A percentile compares a stretch with the other conserved stretches of the same genome.
Evolutionary conservation across 768 basidiomycete genomes (phyloP).

Genomic region (Boletus vermiculosoides): DNA sequence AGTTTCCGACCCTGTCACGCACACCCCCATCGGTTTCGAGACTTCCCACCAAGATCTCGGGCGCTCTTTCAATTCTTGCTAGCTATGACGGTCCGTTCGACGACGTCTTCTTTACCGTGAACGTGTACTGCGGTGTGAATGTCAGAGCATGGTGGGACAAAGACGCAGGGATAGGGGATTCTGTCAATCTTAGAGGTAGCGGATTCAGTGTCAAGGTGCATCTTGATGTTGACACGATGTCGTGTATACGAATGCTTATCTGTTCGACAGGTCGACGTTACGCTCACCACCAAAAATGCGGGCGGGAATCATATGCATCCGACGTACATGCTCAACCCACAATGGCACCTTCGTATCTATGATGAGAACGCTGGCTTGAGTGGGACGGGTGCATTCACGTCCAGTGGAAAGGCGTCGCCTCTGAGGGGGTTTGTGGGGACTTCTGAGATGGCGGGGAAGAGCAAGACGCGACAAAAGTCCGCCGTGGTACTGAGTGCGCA

Average conservation of each 20-base stretch:
- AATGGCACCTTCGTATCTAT: constrained; percentile 69
- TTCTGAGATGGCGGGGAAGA: constrained; percentile 8
- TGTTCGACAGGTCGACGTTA: constrained; percentile 51
- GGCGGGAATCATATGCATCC: constrained; percentile 83
- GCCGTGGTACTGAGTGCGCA: constrained; percentile 47
- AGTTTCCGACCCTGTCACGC: constrained; percentile 25
- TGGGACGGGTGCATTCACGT: not conserved
- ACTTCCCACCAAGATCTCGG: constrained; percentile 29
- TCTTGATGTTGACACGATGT: not conserved
- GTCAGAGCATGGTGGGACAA: constrained; percentile 49
- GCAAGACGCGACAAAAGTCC: constrained; percentile 32
- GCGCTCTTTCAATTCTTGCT: constrained; percentile 52
- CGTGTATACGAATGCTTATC: not conserved
- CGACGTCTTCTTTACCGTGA: constrained; percentile 68
- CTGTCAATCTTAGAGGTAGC: not conserved
- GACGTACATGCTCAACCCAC: constrained; percentile 88
- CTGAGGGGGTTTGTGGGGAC: not conserved
- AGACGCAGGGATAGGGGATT: constrained; percentile 20
- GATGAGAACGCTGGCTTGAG: constrained; percentile 26
- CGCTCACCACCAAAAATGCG: constrained; percentile 65
- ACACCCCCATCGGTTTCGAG: not conserved
- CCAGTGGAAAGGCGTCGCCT: not conserved
- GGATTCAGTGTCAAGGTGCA: constrained; percentile 18
- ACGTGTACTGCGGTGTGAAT: constrained; percentile 43
- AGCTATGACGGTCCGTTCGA: constrained; percentile 67